Evolutionary conservation across 257 asterid species (phyloP), one percentile per base, ranked within the genome.

Genomic region (Nyctanthes arbortristis): DNA sequence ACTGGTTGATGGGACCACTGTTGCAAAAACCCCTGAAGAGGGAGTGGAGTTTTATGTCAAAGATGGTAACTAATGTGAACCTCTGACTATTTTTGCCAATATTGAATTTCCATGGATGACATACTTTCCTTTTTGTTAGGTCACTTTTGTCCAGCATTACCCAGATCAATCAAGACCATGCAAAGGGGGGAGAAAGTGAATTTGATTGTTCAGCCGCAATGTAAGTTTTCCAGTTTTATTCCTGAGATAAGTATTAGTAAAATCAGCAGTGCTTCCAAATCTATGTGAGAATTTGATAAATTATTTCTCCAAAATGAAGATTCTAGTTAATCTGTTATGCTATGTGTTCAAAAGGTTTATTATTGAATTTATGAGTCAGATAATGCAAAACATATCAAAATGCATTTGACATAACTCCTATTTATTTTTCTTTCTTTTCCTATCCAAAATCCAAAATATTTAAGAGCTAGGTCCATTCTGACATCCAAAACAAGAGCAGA

Each of bases 101-200:
- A 20, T 8, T 14, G 59, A 71, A 39, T 16, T 64, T n/a, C 1
- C 24, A 45, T 28, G n/a, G 62, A 39, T 45, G 55, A 74, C 67
- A 22, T 7, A 1, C 20, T 52, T 40, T 76, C 61, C 67, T 66
- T 69, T n/a, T 65, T 70, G 67, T 32, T 66, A 89, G 96, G 96
- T 52, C 81, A 83, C 62, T 79, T 87, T 43, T 86, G 93, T 73
- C 87, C 88, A 4, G 96, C 91, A 66, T 67, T 89, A 73, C 71
- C 88, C 39, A 89, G 74, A 78, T 93, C 87, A 40, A 68, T 89
- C 72, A 86, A 84, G 79, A 87, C 96, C 67, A 89, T 89, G 96
- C 87, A 67, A 84, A 81, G 33, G 72, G 85, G 89, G 31, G 96
- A 89, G 85, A 85, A 71, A 77, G 93, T 61, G 71, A 76, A 78